Conservation (phyloP, 1,284 basidiomycete species). For the Xerocomus amazonicus region DNA sequence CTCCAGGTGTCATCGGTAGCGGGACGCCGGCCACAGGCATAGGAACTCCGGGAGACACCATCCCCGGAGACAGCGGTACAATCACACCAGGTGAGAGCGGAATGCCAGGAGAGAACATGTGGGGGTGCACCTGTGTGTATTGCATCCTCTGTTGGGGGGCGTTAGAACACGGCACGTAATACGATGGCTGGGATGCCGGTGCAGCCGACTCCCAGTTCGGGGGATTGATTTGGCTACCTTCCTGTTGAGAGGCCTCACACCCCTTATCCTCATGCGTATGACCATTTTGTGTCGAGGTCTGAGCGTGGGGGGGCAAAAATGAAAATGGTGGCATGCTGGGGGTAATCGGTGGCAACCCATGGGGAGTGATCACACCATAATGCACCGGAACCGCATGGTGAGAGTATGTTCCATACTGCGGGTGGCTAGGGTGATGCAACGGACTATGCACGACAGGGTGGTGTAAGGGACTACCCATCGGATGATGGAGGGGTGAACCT, state of each 20-base stretch:
- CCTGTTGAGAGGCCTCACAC: slow-evolving; percentile 7
- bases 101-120: slow-evolving; percentile 32
- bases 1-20: slow-evolving; percentile 56
- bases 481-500: slow-evolving; percentile 31
- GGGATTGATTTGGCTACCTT: slow-evolving; percentile 5
- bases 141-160: slow-evolving; percentile 20
- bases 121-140: slow-evolving; percentile 23
- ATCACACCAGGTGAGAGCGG: slow-evolving; percentile 32
- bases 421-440: slow-evolving; percentile 38
- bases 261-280: slow-evolving; percentile 3
- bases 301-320: slow-evolving; percentile 47
- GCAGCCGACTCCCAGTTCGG: slow-evolving; percentile 8
- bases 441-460: slow-evolving; percentile 35
- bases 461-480: slow-evolving; percentile 29
- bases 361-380: slow-evolving; percentile 52
- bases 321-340: slow-evolving; percentile 78
- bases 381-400: slow-evolving; percentile 35
- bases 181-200: slow-evolving; percentile 9
- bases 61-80: slow-evolving; percentile 27
- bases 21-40: slow-evolving; percentile 24
- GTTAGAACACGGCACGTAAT: slow-evolving; percentile 15
- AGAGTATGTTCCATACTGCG: slow-evolving; percentile 34
- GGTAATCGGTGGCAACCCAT: slow-evolving; percentile 71
- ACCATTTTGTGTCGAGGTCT: slow-evolving; percentile 19
- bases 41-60: slow-evolving; percentile 17